Evolutionary conservation across 257 asterid genomes (phyloP).

Genomic region (Osmanthus fragrans): DNA sequence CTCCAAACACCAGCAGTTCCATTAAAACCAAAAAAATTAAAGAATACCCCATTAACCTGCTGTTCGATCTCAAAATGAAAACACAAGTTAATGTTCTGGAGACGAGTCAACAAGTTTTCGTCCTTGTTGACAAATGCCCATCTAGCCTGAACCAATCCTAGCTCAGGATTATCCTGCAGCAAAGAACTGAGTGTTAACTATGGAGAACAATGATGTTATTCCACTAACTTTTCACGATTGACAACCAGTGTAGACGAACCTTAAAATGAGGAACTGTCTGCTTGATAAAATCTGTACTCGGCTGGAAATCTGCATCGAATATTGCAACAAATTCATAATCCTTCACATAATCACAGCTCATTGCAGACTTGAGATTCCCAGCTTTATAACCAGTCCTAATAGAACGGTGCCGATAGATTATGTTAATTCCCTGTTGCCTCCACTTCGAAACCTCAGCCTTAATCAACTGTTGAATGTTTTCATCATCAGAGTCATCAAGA

Average conservation of each 20-base stretch:
- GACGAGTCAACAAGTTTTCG: slow-evolving; percentile 69
- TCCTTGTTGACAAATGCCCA: slow-evolving; percentile 74
- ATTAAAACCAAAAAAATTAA: slow-evolving; percentile 74
- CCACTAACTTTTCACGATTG: background rate
- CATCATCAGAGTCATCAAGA: slow-evolving; percentile 70
- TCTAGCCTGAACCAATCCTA: slow-evolving; percentile 71
- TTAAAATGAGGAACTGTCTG: slow-evolving; percentile 70
- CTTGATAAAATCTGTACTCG: slow-evolving; percentile 62
- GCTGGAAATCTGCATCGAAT: slow-evolving; percentile 79
- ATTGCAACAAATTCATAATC: slow-evolving; percentile 69
- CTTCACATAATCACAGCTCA: slow-evolving; percentile 69
- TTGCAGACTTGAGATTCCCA: slow-evolving; percentile 72
- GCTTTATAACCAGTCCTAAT: slow-evolving; percentile 74
- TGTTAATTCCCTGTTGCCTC: slow-evolving; percentile 61
- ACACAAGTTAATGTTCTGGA: slow-evolving; percentile 62
- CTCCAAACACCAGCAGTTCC: slow-evolving; percentile 85
- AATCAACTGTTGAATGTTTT: slow-evolving; percentile 46
- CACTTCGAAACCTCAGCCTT: slow-evolving; percentile 53
- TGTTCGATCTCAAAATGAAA: slow-evolving; percentile 82
- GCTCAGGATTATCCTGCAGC: slow-evolving; percentile 57
- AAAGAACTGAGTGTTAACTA: slow-evolving; percentile 1
- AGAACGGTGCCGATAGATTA: slow-evolving; percentile 59
- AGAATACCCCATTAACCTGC: slow-evolving; percentile 72
- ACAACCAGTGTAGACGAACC: slow-evolving; percentile 28
- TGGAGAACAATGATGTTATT: background rate